phyloP scores from a whole-genome alignment of 1,284 basidiomycete species.

The Cutaneotrichosporon sp. region DNA sequence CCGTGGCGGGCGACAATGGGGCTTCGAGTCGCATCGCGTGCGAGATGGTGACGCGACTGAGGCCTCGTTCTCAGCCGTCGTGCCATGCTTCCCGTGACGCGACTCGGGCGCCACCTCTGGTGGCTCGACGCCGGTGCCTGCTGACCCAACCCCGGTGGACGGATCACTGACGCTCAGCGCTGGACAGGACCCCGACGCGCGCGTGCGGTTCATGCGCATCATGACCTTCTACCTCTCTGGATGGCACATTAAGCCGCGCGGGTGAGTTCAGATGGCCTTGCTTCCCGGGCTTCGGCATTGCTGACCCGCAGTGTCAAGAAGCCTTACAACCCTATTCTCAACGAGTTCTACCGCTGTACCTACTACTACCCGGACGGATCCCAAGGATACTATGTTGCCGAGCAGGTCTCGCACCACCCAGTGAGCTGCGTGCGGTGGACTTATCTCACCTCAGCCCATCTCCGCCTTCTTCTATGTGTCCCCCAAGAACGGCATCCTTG shows the following conservation, averaged over 20 bases:
- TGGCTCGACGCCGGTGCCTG: not conserved
- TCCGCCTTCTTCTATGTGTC: conserved; percentile 97
- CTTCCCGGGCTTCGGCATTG: not conserved
- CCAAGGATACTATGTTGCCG: conserved; percentile 93
- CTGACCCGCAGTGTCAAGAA: conserved; percentile 74
- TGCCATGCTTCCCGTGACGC: not conserved
- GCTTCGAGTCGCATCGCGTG: not conserved
- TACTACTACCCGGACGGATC: conserved; percentile 92
- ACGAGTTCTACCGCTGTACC: conserved; percentile 95
- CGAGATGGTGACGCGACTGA: not conserved
- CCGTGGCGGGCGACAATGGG: no score
- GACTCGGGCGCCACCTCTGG: not conserved
- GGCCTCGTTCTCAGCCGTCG: not conserved
- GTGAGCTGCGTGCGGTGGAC: conserved; percentile 28
- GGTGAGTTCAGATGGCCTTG: conserved; percentile 51
- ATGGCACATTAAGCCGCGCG: conserved; percentile 99
- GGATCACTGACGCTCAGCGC: conserved; percentile 26
- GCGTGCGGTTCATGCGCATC: conserved; percentile 89
- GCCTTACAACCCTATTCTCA: conserved; percentile 97
- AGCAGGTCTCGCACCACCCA: conserved; percentile 68
- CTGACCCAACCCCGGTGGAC: not conserved
- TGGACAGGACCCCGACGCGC: conserved; percentile 63
- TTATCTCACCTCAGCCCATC: conserved; percentile 61
- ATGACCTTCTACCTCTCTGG: conserved; percentile 96
- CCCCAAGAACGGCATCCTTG: conserved; percentile 74